Evolutionary conservation across 495 filamentous ascomycete genomes (phyloP), one percentile per base, ranked within the genome.

Genomic region (Neohortaea acidophila): DNA sequence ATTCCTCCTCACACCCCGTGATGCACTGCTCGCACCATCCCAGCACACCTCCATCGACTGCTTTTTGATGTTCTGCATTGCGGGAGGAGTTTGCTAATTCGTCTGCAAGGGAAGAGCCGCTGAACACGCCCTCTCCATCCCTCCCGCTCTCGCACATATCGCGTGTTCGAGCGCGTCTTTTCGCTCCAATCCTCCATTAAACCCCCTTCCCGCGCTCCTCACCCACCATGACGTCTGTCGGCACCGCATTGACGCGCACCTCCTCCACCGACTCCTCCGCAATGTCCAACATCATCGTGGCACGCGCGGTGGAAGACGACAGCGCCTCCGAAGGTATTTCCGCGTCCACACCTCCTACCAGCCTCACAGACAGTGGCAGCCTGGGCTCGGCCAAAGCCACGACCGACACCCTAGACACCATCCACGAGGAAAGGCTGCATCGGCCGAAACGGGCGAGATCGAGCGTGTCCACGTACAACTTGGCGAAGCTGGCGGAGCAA

Each of bases 281-380:
- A 8, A 19, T 49, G 17, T 49, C 46, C 29, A 44, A 49, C 34
- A 44, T 49, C 31, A 18, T 35, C 20, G 36, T 49, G 21, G 23
- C 21, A 12, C 15, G 23, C 21, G 31, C 26, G 19, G 28, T 22
- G 5, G 39, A 2, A 18, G 30, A 18, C 19, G 15, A 23, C 21
- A 18, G 36, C 36, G 33, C 13, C 14, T 36, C 33, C 12, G 33
- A 21, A 17, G 5, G 10, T 5, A 10, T 26, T 12, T 21, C 32
- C 2, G 26, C 19, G 17, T 52, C 53, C 5, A 59, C 55, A 15
- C 55, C 55, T n/a, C 46, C 51, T 1, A 59, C 55, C 30, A 59
- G 55, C 36, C 39, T 45, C 23, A 39, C 34, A 15, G 55, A 59
- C 30, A 45, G 47, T 29, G 45, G 41, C 36, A 56, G 53, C 36